Conservation (phyloP, 345 rosid genomes). For the Citrus australasica region DNA sequence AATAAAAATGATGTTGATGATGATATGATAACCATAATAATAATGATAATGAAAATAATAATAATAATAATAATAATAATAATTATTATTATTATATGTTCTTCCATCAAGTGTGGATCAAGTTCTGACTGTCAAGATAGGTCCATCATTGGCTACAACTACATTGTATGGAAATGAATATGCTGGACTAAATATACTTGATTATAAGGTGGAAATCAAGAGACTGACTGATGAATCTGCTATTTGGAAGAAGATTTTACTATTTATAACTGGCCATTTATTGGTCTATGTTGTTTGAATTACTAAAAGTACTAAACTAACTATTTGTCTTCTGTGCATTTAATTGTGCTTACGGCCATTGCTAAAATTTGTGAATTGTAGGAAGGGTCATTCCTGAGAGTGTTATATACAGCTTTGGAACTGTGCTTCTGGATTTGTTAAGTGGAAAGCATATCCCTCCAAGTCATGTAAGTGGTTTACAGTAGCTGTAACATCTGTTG, state of each 20-base stretch:
- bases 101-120: too few species aligned
- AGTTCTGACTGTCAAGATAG: too few species aligned
- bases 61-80: too few species aligned
- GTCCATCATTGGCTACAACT: too few species aligned
- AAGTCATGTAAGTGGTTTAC: constrained; percentile 60
- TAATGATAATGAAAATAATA: too few species aligned
- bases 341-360: not conserved
- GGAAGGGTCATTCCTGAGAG: constrained; percentile 96
- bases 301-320: not conserved
- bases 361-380: constrained; percentile 26
- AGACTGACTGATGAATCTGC: not conserved
- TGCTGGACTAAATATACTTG: not conserved
- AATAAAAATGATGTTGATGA: too few species aligned
- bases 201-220: not conserved
- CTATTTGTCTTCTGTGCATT: constrained; percentile 1
- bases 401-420: constrained; percentile 93
- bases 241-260: not conserved
- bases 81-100: too few species aligned
- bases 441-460: constrained; percentile 99
- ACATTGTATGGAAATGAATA: not conserved
- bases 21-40: too few species aligned
- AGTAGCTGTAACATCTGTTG: constrained; percentile 1
- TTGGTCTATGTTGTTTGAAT: not conserved
- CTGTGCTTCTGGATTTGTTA: constrained; percentile 87
- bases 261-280: not conserved